Conservation (phyloP, 495 filamentous ascomycete species). For the Neurospora sp. region DNA sequence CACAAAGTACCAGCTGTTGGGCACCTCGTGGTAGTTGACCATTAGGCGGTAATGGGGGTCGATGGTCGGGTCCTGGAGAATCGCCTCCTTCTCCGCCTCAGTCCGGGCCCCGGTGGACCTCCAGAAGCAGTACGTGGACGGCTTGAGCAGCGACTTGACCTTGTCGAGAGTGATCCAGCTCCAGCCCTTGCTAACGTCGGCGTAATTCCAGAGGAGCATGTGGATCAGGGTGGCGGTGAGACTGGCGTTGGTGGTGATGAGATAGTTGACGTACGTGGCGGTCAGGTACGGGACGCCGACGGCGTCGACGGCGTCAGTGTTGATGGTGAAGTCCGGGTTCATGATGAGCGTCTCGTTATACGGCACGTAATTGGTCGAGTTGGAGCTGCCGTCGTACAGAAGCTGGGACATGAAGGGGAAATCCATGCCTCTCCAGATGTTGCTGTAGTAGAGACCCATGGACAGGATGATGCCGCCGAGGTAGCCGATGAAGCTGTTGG, state of each 20-base stretch:
- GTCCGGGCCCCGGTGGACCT: not conserved
- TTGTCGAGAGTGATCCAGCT: constrained; percentile 11
- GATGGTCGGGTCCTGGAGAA: not conserved
- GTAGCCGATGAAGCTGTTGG: constrained; percentile 25
- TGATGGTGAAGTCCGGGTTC: constrained; percentile 17
- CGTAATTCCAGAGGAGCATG: constrained; percentile 35
- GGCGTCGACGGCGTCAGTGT: not conserved
- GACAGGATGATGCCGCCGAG: constrained; percentile 32
- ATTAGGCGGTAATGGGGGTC: constrained; percentile 25
- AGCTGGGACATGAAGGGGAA: constrained; percentile 36
- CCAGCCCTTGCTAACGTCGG: constrained; percentile 27
- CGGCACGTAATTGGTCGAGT: not conserved
- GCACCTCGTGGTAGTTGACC: constrained; percentile 39
- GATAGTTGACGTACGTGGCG: constrained; percentile 22
- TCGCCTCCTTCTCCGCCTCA: not conserved
- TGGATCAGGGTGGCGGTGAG: constrained; percentile 35
- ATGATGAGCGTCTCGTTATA: constrained; percentile 27
- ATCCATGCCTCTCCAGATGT: constrained; percentile 36
- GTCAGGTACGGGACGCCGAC: constrained; percentile 36
- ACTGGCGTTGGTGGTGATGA: constrained; percentile 31
- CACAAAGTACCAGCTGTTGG: constrained; percentile 44
- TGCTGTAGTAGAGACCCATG: constrained; percentile 37
- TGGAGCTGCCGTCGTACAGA: not conserved
- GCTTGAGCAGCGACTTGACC: constrained; percentile 12
- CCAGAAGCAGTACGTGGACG: constrained; percentile 7